These are phyloP conservation scores for Saksenaea oblongispora DNA, from an alignment of 371 early-diverging fungal genomes.

Conservation along the genomic window DNA sequence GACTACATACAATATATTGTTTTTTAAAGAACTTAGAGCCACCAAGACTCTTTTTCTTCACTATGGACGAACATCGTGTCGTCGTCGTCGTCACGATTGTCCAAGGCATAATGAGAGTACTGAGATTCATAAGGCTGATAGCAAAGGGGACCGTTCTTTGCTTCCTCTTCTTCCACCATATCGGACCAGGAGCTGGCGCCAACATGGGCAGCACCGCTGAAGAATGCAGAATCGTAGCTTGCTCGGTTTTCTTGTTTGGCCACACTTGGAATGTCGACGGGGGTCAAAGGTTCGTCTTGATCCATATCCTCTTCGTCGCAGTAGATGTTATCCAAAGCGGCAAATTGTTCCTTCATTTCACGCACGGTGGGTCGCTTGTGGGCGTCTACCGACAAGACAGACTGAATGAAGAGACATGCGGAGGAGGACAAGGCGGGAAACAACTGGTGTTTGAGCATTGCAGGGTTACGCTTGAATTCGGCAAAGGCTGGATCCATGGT, in stretches of 20 bases:
- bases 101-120: conserved; percentile 5
- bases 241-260: conserved; percentile 18
- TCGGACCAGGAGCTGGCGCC: conserved; percentile 33
- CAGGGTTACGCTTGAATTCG: conserved; percentile 49
- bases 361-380: conserved; percentile 27
- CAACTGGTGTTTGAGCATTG: conserved; percentile 39
- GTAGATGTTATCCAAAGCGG: conserved; percentile 11
- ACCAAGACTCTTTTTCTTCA: conserved; percentile 47
- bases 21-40: conserved; percentile 26
- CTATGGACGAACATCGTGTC: conserved; percentile 41
- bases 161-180: conserved; percentile 33
- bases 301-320: conserved; percentile 12
- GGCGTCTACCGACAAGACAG: conserved; percentile 23
- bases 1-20: neutral
- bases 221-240: conserved; percentile 44
- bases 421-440: conserved; percentile 47
- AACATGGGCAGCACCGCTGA: conserved; percentile 19
- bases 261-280: conserved; percentile 25
- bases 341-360: conserved; percentile 27
- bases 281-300: conserved; percentile 11
- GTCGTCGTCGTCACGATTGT: conserved; percentile 31
- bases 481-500: conserved; percentile 52
- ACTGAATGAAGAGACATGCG: conserved; percentile 32
- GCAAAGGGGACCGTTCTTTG: conserved; percentile 2
- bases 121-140: neutral